Evolutionary conservation across 139 green algal genomes (phyloP), one percentile per base, ranked within the genome.

Genomic region (Chlamydomonas applanata): DNA sequence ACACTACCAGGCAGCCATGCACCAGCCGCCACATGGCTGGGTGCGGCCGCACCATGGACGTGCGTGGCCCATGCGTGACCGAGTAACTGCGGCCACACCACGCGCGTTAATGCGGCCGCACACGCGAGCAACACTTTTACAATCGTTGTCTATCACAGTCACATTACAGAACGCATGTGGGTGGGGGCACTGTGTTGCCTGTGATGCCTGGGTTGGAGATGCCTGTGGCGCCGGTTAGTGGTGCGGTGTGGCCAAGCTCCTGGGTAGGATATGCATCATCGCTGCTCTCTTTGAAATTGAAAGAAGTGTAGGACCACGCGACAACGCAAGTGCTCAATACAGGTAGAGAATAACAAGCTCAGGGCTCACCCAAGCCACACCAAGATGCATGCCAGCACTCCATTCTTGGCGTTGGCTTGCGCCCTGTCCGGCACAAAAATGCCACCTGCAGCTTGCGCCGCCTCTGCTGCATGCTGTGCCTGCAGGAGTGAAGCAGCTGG

Each of bases 11-110:
- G 13, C 91, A 46, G 32, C 91, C 93, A 76, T 97, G 91, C 19
- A 97, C 87, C 19, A 97, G 36, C 32, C 85, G 76, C 94, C 94
- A 98, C 4, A 98, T 74, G 9, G 85, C 86, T 0, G 94, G 94
- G 80, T 98, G 94, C 0, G 94, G 94, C 19, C 94, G 85, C n/a
- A 95, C 88, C 86, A 97, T 91, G 62, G 65, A 74, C 32, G 89
- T 89, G 40, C 62, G 56, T 5, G 91, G 91, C 24, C 90, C 90
- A 57, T 96, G 88, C 13, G 93, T 49, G 33, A 87, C 79, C 2
- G 88, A 93, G 83, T 95, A 94, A 36, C 79, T 66, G 25, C 59
- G 17, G 46, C 46, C 14, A n/a, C n/a, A n/a, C n/a, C n/a, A n/a
- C n/a, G n/a, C n/a, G n/a, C n/a, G n/a, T n/a, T n/a, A n/a, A n/a